Base-by-base conservation (phyloP, 305 asterid genomes). In the Fraxinus angustifolia region DNA sequence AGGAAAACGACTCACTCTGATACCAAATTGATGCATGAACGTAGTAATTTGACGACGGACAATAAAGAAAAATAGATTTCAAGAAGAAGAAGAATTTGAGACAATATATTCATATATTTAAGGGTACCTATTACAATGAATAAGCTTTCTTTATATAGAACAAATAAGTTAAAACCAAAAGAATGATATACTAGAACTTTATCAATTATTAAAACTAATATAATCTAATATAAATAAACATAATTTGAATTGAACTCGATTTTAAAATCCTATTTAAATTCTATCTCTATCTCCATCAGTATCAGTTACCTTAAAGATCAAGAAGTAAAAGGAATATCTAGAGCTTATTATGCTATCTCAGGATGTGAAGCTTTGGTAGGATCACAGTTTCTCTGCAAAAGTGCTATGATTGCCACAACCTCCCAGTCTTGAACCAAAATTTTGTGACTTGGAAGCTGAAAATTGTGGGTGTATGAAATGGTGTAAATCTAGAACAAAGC, bases 301-400 rank as follows among this genome's bases (percentile, higher is more conserved):
- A 38, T 38, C 12, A 38, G 45, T 38, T 38, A 38, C 45, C 12
- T 38, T 38, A 38, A 38, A 38, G 45, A 38, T 38, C 45, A 38
- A 8, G 45, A 38, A 38, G 45, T 8, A 38, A 38, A 38, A 38
- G 45, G 45, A 38, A 38, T 38, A 38, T 38, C 45, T 76, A 81
- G 80, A 62, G 87, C 80, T 80, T 80, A 84, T 90, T 94, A 93
- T 97, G 83, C 84, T 88, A 87, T 94, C 98, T 97, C 98, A 94
- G 19, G 97, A 45, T 97, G 93, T 23, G 97, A 94, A 58, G 97
- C 98, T 92, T 89, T 92, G 75, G 97, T 86, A 81, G 98, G 98
- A 84, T 94, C 90, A 33, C 79, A 56, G 76, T 89, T 87, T 85
- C 89, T 89, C 81, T 85, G 84, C 77, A 89, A 87, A 78, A 89